These are phyloP conservation scores for Zymoseptoria ardabiliae DNA, from an alignment of 2,329 filamentous ascomycete genomes.

Conservation along the genomic window DNA sequence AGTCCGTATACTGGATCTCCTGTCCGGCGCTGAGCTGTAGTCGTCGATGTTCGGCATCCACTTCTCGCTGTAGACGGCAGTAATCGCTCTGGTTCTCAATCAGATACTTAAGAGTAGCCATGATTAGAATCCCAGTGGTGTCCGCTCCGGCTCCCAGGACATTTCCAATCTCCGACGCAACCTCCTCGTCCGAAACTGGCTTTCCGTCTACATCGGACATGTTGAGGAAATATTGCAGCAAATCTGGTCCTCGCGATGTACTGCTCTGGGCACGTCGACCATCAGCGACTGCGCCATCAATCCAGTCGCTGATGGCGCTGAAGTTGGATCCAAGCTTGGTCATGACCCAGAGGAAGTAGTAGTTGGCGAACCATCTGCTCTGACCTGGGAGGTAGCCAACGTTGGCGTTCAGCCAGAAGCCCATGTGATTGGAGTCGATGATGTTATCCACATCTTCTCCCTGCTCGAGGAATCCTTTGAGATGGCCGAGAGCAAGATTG, in stretches of 20 bases:
- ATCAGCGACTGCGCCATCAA: neutral
- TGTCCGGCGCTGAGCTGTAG: neutral
- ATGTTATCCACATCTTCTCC: neutral
- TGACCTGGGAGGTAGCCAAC: neutral
- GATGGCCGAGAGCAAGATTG: neutral
- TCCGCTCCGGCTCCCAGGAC: slow-evolving; percentile 38
- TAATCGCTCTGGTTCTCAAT: neutral
- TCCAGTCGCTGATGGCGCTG: neutral
- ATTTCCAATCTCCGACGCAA: slow-evolving; percentile 48
- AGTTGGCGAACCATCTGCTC: neutral
- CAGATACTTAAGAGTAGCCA: neutral
- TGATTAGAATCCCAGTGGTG: slow-evolving; percentile 31
- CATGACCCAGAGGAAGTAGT: neutral
- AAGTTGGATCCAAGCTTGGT: neutral
- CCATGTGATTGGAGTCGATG: neutral
- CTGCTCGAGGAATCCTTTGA: neutral
- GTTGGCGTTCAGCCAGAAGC: neutral
- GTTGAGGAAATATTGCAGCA: slow-evolving; percentile 28
- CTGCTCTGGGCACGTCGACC: neutral
- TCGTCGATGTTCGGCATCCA: neutral
- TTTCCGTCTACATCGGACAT: slow-evolving; percentile 34
- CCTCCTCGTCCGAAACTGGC: slow-evolving; percentile 43
- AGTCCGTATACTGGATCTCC: neutral
- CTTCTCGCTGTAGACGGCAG: neutral
- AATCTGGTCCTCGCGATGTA: neutral